These are phyloP conservation scores for Phytophthora sp. DNA, from an alignment of 352 stramenopile genomes.

Conservation along the genomic window DNA sequence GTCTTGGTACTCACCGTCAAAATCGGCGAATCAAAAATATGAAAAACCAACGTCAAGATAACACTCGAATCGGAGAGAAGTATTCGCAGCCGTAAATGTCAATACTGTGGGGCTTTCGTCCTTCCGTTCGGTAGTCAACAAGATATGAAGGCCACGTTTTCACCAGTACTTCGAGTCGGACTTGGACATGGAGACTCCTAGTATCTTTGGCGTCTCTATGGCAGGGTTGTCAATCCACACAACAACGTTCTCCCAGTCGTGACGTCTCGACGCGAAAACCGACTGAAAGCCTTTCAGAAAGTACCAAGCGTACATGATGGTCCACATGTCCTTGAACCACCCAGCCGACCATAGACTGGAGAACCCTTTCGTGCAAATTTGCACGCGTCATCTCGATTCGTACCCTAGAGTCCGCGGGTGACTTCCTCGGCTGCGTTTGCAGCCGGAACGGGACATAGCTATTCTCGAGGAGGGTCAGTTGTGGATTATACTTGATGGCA, in stretches of 20 bases:
- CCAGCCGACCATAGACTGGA: constrained; percentile 14
- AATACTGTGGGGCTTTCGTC: background rate
- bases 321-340: background rate
- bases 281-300: constrained; percentile 14
- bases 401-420: constrained; percentile 1
- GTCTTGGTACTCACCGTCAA: constrained; percentile 6
- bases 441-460: constrained; percentile 7
- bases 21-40: background rate
- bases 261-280: background rate
- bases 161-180: background rate
- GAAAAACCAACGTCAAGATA: background rate
- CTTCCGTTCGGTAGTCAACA: background rate
- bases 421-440: constrained; percentile 2
- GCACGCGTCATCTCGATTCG: background rate
- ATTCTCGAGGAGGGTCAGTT: background rate
- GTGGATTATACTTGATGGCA: constrained; percentile 17
- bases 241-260: constrained; percentile 17
- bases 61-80: constrained; percentile 5
- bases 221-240: constrained; percentile 13
- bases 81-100: constrained; percentile 1
- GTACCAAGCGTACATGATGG: constrained; percentile 28
- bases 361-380: constrained; percentile 5
- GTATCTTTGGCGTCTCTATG: background rate
- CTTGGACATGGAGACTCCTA: constrained; percentile 8
- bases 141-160: background rate